Conservation (phyloP, 2,329 filamentous ascomycete genomes). For the Colletotrichum kahawae region DNA sequence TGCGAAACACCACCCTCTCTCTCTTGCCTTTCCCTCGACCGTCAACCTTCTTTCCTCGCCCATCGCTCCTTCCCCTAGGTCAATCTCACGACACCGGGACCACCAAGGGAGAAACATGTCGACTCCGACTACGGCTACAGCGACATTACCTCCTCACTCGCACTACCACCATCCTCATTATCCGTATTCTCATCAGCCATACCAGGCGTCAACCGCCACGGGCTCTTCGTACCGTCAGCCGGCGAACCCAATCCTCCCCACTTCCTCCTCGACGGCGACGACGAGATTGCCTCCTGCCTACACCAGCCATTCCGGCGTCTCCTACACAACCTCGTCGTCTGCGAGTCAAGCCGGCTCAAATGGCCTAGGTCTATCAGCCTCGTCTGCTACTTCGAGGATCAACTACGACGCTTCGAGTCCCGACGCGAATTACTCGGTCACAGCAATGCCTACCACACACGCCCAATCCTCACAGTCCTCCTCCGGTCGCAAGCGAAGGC, state of each 20-base stretch:
- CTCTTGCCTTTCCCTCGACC: slow-evolving; percentile 3
- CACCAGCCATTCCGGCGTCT: slow-evolving; percentile 32
- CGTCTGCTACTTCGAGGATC: slow-evolving; percentile 33
- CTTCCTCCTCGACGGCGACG: slow-evolving; percentile 42
- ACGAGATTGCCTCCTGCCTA: slow-evolving; percentile 36
- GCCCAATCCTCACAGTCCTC: slow-evolving; percentile 25
- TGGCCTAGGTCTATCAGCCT: slow-evolving; percentile 40
- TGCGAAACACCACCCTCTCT: slow-evolving; percentile 17
- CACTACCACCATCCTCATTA: slow-evolving; percentile 70
- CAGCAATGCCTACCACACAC: slow-evolving; percentile 39
- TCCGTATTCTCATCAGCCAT: slow-evolving; percentile 58
- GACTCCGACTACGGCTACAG: slow-evolving; percentile 64
- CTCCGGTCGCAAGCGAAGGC: slow-evolving; percentile 54
- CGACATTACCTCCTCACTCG: slow-evolving; percentile 47
- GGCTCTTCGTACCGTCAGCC: slow-evolving; percentile 36
- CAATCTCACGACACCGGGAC: slow-evolving; percentile 21
- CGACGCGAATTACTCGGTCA: slow-evolving; percentile 33
- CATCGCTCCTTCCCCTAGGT: neutral
- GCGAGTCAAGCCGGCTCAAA: slow-evolving; percentile 34
- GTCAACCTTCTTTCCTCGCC: slow-evolving; percentile 16
- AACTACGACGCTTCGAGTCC: slow-evolving; percentile 31
- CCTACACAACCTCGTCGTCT: slow-evolving; percentile 24
- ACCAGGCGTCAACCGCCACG: slow-evolving; percentile 48
- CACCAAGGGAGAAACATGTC: slow-evolving; percentile 63
- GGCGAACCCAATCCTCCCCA: slow-evolving; percentile 40